phyloP scores from a whole-genome alignment of 805 yeast species.

The Crinitomyces ghanaensis region DNA sequence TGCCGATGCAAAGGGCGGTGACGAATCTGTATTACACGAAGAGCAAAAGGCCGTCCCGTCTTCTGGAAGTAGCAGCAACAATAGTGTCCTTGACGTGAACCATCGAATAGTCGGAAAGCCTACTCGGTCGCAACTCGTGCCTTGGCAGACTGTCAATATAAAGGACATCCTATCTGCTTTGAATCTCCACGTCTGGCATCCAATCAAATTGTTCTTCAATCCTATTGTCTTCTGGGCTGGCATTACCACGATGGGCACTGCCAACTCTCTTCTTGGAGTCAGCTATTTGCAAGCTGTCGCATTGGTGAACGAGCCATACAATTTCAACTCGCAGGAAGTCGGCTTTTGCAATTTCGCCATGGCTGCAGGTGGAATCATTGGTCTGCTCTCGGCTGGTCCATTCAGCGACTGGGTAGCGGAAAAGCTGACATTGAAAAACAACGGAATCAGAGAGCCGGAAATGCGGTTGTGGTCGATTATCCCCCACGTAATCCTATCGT shows the following conservation, averaged over 20 bases:
- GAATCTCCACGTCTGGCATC: conserved; percentile 1
- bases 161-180: conserved; percentile 5
- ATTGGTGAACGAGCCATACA: conserved; percentile 6
- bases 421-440: conserved; percentile 1
- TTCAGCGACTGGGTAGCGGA: conserved; percentile 4
- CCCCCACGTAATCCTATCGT: conserved; percentile 1
- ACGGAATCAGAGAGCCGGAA: conserved; percentile 7
- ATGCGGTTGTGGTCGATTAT: conserved; percentile 6
- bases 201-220: conserved; percentile 1
- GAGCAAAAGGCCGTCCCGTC: too few species aligned
- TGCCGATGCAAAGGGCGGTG: neutral
- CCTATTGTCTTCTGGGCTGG: conserved; percentile 8
- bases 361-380: conserved; percentile 4
- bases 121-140: too few species aligned
- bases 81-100: too few species aligned
- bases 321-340: conserved; percentile 2
- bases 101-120: conserved; percentile 1
- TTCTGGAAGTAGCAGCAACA: too few species aligned
- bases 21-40: too few species aligned
- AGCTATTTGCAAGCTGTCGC: conserved; percentile 4
- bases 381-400: conserved; percentile 7
- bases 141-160: conserved; percentile 4
- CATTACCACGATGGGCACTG: conserved; percentile 3
- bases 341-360: conserved; percentile 6
- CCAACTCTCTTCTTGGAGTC: conserved; percentile 1